These are phyloP conservation scores for Cyclotella cryptica DNA, from an alignment of 108 stramenopile species.

Conservation along the genomic window DNA sequence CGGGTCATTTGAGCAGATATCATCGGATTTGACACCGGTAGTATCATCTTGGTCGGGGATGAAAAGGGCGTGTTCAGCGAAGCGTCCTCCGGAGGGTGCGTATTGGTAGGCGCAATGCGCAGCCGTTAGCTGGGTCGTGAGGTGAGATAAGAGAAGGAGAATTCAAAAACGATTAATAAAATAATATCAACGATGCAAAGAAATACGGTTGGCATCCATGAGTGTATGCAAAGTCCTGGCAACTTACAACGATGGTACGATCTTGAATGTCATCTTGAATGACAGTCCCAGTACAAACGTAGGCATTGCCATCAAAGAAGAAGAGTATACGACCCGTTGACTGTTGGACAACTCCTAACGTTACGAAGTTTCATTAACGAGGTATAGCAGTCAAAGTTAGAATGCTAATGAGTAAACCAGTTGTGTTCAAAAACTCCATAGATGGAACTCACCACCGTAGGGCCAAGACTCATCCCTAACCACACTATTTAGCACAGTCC, in stretches of 20 bases:
- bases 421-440: neutral
- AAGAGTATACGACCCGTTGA: constrained; percentile 53
- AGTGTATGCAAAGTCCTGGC: neutral
- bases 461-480: constrained; percentile 37
- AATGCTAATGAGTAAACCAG: neutral
- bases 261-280: constrained; percentile 30
- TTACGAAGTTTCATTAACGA: neutral
- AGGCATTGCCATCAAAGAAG: constrained; percentile 41
- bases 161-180: neutral
- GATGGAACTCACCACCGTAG: constrained; percentile 30
- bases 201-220: neutral
- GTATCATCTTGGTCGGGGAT: constrained; percentile 49
- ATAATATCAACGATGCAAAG: neutral
- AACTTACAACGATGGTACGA: constrained; percentile 35
- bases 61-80: constrained; percentile 49
- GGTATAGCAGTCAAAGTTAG: neutral
- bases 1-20: constrained; percentile 43
- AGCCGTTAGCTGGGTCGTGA: constrained; percentile 40
- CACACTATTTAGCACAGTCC: neutral
- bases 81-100: constrained; percentile 23
- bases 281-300: constrained; percentile 51
- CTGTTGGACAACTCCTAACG: constrained; percentile 34
- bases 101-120: constrained; percentile 54
- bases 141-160: neutral
- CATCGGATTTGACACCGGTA: constrained; percentile 25